phyloP scores from a whole-genome alignment of 2,329 filamentous ascomycete genomes.

The Fusarium decemcellulare region DNA sequence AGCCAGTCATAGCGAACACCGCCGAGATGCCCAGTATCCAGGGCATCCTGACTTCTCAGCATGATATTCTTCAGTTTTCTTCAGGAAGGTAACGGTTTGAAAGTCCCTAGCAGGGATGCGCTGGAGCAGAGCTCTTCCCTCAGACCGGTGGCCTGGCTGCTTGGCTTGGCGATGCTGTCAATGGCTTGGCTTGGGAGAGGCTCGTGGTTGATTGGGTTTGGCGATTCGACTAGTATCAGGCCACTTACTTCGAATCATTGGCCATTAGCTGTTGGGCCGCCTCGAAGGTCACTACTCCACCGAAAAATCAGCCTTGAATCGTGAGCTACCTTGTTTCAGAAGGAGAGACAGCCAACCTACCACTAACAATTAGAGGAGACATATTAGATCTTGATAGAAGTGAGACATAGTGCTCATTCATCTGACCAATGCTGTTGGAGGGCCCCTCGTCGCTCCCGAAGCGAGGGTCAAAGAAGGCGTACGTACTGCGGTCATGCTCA shows the following conservation, averaged over 20 bases:
- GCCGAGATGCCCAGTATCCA: background rate
- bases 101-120: background rate
- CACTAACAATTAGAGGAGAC: background rate
- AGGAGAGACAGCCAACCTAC: background rate
- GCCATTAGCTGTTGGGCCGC: background rate
- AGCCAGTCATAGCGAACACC: constrained; percentile 7
- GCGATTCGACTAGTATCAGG: constrained; percentile 5
- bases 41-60: background rate
- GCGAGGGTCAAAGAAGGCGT: constrained; percentile 7
- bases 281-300: background rate
- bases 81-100: background rate
- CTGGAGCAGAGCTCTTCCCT: constrained; percentile 4
- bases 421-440: background rate
- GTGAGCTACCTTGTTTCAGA: no score
- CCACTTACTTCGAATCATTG: background rate
- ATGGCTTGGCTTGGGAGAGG: constrained; percentile 3
- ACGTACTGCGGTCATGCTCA: background rate
- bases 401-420: constrained; percentile 5
- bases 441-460: background rate
- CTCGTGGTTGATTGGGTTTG: background rate
- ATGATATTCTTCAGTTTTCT: background rate
- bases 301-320: constrained; percentile 11
- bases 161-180: background rate
- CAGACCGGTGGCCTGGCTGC: background rate
- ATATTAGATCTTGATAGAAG: no score